A percentile compares a stretch with the other conserved stretches of the same genome.
phyloP scores from a whole-genome alignment of 768 basidiomycete species.

The Tylopilus rubrobrunneus region DNA sequence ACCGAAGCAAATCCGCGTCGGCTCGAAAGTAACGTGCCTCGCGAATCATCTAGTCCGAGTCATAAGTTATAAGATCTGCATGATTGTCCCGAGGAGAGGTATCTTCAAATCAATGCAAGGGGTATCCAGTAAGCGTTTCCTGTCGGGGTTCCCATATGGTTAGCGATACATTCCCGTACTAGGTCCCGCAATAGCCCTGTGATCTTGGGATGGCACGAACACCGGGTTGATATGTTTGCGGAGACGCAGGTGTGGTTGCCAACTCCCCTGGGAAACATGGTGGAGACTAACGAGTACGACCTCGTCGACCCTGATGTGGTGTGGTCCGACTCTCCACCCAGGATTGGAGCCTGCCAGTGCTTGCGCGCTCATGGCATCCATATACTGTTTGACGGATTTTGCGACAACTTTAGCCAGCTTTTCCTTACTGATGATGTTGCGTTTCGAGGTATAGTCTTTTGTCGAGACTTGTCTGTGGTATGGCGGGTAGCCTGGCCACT shows the following conservation, averaged over 20 bases:
- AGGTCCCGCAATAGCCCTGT: background rate
- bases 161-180: background rate
- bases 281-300: slow-evolving; percentile 64
- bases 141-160: background rate
- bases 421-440: slow-evolving; percentile 61
- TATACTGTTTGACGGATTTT: slow-evolving; percentile 44
- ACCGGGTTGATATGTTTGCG: background rate
- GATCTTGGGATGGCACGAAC: background rate
- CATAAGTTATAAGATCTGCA: too few species aligned
- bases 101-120: too few species aligned
- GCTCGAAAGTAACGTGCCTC: too few species aligned
- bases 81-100: too few species aligned
- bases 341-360: background rate
- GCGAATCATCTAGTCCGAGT: too few species aligned
- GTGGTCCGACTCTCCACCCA: slow-evolving; percentile 15
- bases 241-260: slow-evolving; percentile 71
- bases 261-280: slow-evolving; percentile 74
- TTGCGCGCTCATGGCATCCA: slow-evolving; percentile 2
- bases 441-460: slow-evolving; percentile 64
- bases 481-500: slow-evolving; percentile 76
- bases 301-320: slow-evolving; percentile 7
- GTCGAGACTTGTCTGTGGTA: slow-evolving; percentile 72
- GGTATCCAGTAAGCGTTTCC: background rate
- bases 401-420: slow-evolving; percentile 72
- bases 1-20: too few species aligned